Percentiles rank a stretch among this genome's conserved stretches.
These are phyloP conservation scores for Phaeodactylum tricornutum DNA, from an alignment of 108 stramenopile species.

Conservation along the genomic window DNA sequence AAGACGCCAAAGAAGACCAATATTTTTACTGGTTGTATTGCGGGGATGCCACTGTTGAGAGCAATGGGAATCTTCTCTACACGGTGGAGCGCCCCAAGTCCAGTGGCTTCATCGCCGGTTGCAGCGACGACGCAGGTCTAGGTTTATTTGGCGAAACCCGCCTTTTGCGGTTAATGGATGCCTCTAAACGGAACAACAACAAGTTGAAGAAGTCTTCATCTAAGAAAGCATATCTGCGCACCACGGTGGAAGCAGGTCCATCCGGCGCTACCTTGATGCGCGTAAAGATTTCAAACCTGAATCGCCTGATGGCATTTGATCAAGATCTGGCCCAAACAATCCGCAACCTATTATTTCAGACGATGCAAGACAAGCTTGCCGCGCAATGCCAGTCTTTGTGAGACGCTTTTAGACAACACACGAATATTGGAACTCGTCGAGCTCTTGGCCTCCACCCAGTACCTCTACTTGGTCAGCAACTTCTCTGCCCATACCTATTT, in stretches of 20 bases:
- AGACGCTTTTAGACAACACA: no score
- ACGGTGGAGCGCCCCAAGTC: neutral
- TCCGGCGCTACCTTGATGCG: slow-evolving; percentile 14
- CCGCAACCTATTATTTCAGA: slow-evolving; percentile 6
- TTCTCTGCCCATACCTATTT: no score
- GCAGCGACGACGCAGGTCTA: neutral
- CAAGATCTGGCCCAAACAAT: slow-evolving; percentile 5
- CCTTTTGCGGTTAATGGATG: neutral
- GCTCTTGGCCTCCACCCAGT: no score
- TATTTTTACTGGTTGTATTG: slow-evolving; percentile 15
- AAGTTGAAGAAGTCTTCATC: no score
- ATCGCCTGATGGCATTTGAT: slow-evolving; percentile 7
- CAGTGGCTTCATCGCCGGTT: no score
- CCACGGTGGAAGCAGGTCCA: slow-evolving; percentile 6
- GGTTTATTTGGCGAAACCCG: slow-evolving; percentile 5
- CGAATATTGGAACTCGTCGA: no score
- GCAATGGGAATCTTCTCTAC: slow-evolving; percentile 1
- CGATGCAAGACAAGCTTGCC: slow-evolving; percentile 19
- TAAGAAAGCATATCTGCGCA: no score
- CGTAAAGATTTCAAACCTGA: slow-evolving; percentile 13
- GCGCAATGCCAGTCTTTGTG: no score
- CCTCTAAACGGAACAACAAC: no score
- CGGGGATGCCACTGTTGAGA: slow-evolving; percentile 5
- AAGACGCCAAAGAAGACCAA: slow-evolving; percentile 4
- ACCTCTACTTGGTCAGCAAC: no score